Evolutionary conservation across 2,329 filamentous ascomycete genomes (phyloP).

Genomic region (Ceratocystiopsis brevicomis): DNA sequence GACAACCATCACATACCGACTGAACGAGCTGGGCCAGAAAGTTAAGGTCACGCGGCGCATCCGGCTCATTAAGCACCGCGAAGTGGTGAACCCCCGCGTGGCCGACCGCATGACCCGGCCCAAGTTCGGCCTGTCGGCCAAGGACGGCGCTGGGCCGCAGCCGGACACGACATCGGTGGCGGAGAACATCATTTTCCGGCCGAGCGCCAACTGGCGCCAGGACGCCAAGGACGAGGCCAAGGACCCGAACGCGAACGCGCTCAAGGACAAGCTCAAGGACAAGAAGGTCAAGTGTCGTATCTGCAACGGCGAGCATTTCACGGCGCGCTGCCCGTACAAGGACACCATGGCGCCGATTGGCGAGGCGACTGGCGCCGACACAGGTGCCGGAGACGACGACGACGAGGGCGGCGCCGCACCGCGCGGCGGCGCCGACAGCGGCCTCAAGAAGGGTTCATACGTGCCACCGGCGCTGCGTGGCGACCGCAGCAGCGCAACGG

Average conservation of each 20-base stretch:
- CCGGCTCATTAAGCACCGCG: constrained; percentile 76
- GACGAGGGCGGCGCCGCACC: constrained; percentile 24
- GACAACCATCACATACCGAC: constrained; percentile 75
- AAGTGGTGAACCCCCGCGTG: constrained; percentile 89
- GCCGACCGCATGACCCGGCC: constrained; percentile 83
- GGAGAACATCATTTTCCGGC: constrained; percentile 96
- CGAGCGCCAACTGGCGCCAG: constrained; percentile 83
- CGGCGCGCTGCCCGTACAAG: constrained; percentile 96
- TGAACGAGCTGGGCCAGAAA: constrained; percentile 87
- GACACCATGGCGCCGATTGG: constrained; percentile 91
- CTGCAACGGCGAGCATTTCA: constrained; percentile 97
- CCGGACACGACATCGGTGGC: constrained; percentile 74
- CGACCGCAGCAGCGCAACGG: constrained; percentile 48
- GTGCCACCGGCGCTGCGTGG: constrained; percentile 86
- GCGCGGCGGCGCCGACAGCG: constrained; percentile 37
- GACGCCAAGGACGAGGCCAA: constrained; percentile 63
- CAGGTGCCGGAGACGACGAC: constrained; percentile 36
- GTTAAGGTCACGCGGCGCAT: constrained; percentile 95
- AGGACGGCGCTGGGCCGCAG: constrained; percentile 65
- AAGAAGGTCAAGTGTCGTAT: constrained; percentile 99
- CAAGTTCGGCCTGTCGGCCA: constrained; percentile 84
- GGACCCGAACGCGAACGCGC: constrained; percentile 51
- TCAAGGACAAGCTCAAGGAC: constrained; percentile 79
- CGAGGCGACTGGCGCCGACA: constrained; percentile 36
- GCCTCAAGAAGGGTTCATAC: constrained; percentile 61